Evolutionary conservation across 768 basidiomycete genomes (phyloP), one percentile per base, ranked within the genome.

Genomic region (Pseudohyphozyma bogoriensis): DNA sequence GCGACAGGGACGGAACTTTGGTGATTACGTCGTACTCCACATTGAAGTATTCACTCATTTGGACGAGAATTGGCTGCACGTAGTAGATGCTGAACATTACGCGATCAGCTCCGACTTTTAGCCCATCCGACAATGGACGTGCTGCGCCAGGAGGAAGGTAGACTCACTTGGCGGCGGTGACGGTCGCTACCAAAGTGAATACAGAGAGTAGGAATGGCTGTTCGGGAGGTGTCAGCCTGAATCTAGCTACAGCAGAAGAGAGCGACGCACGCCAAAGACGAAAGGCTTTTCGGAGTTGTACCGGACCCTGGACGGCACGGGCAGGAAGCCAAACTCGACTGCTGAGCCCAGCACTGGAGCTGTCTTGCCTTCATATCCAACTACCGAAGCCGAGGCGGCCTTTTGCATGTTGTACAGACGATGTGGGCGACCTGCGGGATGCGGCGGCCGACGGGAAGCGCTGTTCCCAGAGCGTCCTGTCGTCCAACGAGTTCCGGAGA

Each of bases 311-410:
- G 56, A 62, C 0, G 76, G 76, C 16, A 76, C 73, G 3, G 75
- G 76, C 10, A 76, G 51, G 62, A 76, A 71, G 28, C 73, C 73
- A 52, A 74, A 74, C 60, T 75, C 73, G n/a, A 7, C 1, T 22
- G 44, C 37, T 18, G 37, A 18, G 37, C 37, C 37, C 37, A 37
- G 37, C 37, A 10, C 37, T 10, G 18, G 10, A 10, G 37, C 37
- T 10, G 18, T 37, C 37, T 37, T 18, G 37, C 11, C 10, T 18
- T 37, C 37, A 37, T 10, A 37, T n/a, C n/a, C n/a, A n/a, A n/a
- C n/a, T n/a, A n/a, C n/a, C 37, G 37, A 18, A 37, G 37, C 37
- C 37, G 37, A 10, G 37, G 37, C 37, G 18, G 37, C 11, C 37
- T 37, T 18, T 37, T 37, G 11, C 37, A 10, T 37, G 37, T 10